Conservation (phyloP, 2,329 filamentous ascomycete genomes). For the Aspergillus cejpii region DNA sequence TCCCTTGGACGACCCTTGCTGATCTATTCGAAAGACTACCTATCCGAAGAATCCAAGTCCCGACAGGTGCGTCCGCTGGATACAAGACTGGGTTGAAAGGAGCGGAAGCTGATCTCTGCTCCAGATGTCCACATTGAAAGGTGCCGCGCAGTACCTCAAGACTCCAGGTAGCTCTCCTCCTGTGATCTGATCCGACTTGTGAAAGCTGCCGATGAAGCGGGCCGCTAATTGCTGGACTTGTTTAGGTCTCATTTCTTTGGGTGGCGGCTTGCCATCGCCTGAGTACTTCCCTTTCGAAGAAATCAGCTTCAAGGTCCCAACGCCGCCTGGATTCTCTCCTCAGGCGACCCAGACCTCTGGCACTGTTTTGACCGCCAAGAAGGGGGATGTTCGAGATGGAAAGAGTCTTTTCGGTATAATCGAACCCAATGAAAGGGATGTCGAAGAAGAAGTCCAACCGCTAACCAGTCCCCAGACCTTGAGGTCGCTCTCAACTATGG, state of each 20-base stretch:
- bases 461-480: slow-evolving; percentile 56
- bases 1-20: not conserved
- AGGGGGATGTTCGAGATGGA: slow-evolving; percentile 69
- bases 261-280: slow-evolving; percentile 80
- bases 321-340: slow-evolving; percentile 63
- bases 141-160: slow-evolving; percentile 70
- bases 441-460: not conserved
- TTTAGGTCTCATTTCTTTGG: slow-evolving; percentile 74
- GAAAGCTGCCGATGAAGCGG: not conserved
- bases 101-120: slow-evolving; percentile 5
- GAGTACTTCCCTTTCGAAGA: slow-evolving; percentile 90
- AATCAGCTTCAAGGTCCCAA: slow-evolving; percentile 66
- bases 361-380: slow-evolving; percentile 61
- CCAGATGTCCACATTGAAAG: slow-evolving; percentile 70
- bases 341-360: slow-evolving; percentile 57
- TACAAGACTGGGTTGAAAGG: not conserved
- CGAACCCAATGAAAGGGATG: not conserved
- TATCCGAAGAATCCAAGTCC: slow-evolving; percentile 57
- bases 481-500: slow-evolving; percentile 89
- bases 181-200: not conserved
- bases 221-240: slow-evolving; percentile 1
- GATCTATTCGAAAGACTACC: slow-evolving; percentile 38
- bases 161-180: slow-evolving; percentile 51
- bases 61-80: slow-evolving; percentile 31
- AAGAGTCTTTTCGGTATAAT: slow-evolving; percentile 46